Conservation (phyloP, 345 rosid species). For the Eucalyptus globulus region DNA sequence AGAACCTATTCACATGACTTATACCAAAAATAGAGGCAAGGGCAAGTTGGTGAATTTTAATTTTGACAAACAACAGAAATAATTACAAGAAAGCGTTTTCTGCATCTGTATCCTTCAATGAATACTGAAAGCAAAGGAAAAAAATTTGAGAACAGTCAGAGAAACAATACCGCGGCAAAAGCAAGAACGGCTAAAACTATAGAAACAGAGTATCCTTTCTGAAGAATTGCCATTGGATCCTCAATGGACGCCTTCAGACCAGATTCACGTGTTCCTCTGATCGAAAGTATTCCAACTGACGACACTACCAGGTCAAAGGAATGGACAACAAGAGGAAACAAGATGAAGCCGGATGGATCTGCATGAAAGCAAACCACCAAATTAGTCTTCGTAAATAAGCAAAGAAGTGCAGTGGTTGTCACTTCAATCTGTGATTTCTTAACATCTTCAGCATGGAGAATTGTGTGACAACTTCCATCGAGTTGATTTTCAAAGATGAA, state of each 20-base stretch:
- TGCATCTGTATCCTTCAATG: not conserved
- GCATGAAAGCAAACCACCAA: slow-evolving; percentile 19
- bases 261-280: slow-evolving; percentile 70
- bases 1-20: not conserved
- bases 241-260: slow-evolving; percentile 63
- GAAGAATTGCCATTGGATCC: slow-evolving; percentile 96
- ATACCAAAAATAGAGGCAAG: not conserved
- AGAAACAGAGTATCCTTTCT: slow-evolving; percentile 92
- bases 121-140: not conserved
- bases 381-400: not conserved
- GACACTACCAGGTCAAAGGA: slow-evolving; percentile 95
- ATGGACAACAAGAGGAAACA: slow-evolving; percentile 96
- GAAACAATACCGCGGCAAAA: slow-evolving; percentile 66
- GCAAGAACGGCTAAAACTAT: slow-evolving; percentile 83
- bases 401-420: not conserved
- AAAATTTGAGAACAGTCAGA: not conserved
- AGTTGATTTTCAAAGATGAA: not conserved
- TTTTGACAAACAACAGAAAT: not conserved
- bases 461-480: not conserved
- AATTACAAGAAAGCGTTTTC: not conserved
- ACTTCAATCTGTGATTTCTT: not conserved
- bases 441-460: not conserved
- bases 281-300: slow-evolving; percentile 84
- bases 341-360: slow-evolving; percentile 98
- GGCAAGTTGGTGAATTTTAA: not conserved